These are phyloP conservation scores for Diaporthe batatas DNA, from an alignment of 2,329 filamentous ascomycete species.

Conservation along the genomic window DNA sequence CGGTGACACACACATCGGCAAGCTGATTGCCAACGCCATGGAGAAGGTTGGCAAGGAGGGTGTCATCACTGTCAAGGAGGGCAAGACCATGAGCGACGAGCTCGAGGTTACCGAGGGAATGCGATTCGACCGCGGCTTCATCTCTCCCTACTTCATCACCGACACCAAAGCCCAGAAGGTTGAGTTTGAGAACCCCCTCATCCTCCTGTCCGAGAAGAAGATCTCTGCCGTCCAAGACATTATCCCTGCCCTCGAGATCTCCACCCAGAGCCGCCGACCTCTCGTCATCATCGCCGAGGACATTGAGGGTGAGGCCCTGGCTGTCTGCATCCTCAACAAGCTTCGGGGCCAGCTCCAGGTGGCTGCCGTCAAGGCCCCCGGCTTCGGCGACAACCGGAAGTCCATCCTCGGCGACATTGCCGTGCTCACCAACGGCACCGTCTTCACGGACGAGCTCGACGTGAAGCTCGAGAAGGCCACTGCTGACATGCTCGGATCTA, in stretches of 20 bases:
- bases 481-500: constrained; percentile 94
- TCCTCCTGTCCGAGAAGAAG: constrained; percentile 99
- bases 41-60: constrained; percentile 99
- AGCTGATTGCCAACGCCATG: constrained; percentile 98
- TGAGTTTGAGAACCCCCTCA: constrained; percentile 99
- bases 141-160: constrained; percentile 99
- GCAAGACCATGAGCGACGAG: constrained; percentile 98
- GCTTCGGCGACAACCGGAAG: constrained; percentile 99
- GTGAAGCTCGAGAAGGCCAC: constrained; percentile 99
- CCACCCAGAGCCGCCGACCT: constrained; percentile 93
- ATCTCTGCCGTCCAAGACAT: constrained; percentile 99
- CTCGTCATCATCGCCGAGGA: constrained; percentile 99
- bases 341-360: constrained; percentile 99
- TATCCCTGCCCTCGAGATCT: constrained; percentile 96
- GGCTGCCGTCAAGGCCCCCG: constrained; percentile 97
- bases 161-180: constrained; percentile 99
- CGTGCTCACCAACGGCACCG: constrained; percentile 94
- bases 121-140: constrained; percentile 99
- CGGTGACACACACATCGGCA: constrained; percentile 93
- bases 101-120: constrained; percentile 99
- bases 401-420: constrained; percentile 97
- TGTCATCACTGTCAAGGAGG: constrained; percentile 99
- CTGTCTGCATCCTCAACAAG: constrained; percentile 99
- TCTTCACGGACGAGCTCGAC: constrained; percentile 98
- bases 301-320: constrained; percentile 97